These are phyloP conservation scores for Fusarium poae DNA, from an alignment of 2,329 filamentous ascomycete genomes.

Conservation along the genomic window DNA sequence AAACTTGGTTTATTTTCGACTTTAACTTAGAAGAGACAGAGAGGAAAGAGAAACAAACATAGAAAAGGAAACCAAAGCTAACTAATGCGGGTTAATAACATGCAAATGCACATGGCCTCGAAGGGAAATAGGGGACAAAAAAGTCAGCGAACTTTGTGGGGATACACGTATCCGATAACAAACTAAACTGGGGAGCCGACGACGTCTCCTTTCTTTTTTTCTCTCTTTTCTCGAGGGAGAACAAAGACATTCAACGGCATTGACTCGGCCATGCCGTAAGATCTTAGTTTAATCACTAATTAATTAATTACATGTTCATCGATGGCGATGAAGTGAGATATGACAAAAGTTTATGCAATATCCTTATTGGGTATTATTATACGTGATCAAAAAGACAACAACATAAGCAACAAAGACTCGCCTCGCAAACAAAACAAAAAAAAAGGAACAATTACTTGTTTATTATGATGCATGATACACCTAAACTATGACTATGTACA, in stretches of 20 bases:
- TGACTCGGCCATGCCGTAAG: constrained; percentile 15
- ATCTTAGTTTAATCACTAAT: not conserved
- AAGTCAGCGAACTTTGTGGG: constrained; percentile 22
- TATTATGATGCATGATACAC: not conserved
- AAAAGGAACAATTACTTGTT: constrained; percentile 4
- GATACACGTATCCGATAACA: not conserved
- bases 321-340: constrained; percentile 2
- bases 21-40: not conserved
- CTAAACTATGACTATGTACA: not conserved
- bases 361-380: not conserved
- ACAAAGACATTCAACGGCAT: not conserved
- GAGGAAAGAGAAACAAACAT: not conserved
- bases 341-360: not conserved
- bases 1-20: constrained; percentile 9
- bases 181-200: not conserved
- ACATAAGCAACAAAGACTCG: not conserved
- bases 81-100: constrained; percentile 28
- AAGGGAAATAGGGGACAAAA: constrained; percentile 20
- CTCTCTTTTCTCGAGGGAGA: not conserved
- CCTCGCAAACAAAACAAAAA: no score
- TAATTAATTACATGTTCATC: not conserved
- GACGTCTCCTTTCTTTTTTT: not conserved
- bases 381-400: not conserved
- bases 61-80: constrained; percentile 7
- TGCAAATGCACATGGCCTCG: constrained; percentile 32